Conservation (phyloP, 2,329 filamentous ascomycete genomes). For the Pseudophaeomoniella oleicola region DNA sequence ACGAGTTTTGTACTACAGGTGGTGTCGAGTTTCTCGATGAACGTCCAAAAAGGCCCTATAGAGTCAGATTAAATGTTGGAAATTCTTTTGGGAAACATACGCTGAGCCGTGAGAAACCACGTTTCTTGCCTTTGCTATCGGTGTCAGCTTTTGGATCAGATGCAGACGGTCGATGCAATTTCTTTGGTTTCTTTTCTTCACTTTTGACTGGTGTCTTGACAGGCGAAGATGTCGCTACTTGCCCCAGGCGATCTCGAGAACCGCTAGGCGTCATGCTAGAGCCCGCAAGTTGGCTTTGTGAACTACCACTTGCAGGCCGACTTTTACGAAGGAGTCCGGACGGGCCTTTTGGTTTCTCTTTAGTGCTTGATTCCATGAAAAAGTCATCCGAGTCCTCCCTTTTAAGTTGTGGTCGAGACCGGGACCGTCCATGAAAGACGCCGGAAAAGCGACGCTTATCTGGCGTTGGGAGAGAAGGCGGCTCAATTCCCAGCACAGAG, state of each 20-base stretch:
- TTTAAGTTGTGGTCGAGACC: not conserved
- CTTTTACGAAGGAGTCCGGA: not conserved
- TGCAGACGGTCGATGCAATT: slow-evolving; percentile 8
- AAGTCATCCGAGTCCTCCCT: not conserved
- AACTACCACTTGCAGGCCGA: not conserved
- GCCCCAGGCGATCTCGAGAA: not conserved
- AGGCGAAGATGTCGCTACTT: not conserved
- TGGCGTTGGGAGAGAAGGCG: not conserved
- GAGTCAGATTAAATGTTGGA: slow-evolving; percentile 1
- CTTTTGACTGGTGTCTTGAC: slow-evolving; percentile 2
- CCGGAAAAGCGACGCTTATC: not conserved
- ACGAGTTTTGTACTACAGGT: not conserved
- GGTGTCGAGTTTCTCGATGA: slow-evolving; percentile 1
- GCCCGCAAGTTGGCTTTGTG: not conserved
- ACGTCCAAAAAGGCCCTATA: slow-evolving; percentile 8
- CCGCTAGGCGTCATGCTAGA: slow-evolving; percentile 1
- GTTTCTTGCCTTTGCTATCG: slow-evolving; percentile 8
- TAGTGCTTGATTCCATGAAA: not conserved
- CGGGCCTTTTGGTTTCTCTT: not conserved
- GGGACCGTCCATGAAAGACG: not conserved
- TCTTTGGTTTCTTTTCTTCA: slow-evolving; percentile 4
- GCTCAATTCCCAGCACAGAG: not conserved
- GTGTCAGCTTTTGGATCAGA: slow-evolving; percentile 2
- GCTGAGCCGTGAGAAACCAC: slow-evolving; percentile 8
- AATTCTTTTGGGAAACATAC: slow-evolving; percentile 1